Base-by-base conservation (phyloP, 2,329 filamentous ascomycete species). In the Monilinia aucupariae region DNA sequence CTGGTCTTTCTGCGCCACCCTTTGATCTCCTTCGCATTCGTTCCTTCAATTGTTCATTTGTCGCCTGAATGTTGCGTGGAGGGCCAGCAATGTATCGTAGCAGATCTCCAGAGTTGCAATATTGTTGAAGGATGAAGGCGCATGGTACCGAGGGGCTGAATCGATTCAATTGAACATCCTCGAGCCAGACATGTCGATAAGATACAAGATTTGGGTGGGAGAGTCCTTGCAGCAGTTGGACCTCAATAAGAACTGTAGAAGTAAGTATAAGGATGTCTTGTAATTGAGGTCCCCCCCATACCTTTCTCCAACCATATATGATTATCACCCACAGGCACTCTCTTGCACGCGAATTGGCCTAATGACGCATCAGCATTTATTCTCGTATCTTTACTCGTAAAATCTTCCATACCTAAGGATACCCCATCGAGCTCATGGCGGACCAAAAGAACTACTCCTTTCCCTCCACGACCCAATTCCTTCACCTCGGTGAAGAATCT, bases 141-240 rank as follows among this genome's bases (percentile, higher is more conserved):
- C 93, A 97, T 13, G 92, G 92, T 0, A 99, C 92, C 61, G 86
- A 91, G 0, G 96, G 94, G 0, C 92, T 90, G 74, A 99, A 99
- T 1, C 85, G 87, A 66, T 84, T 93, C 59, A 96, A 84, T 68
- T 89, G 85, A 60, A 89, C 87, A 74, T 97, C 89, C 75, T 99
- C 93, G 20, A 99, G 82, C 94, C 94, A 99, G 39, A 96, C 94
- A 76, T 97, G 94, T 8, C 93, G 88, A 74, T 99, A 99, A 0
- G 92, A 96, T 0, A 99, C 94, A 10, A 99, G 81, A 67, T 99
- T 99, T 63, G 92, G 90, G 73, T 99, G 94, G 0, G 91, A 94
- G 4, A 99, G 83, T 70, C 91, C 90, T 70, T 96, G 92, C 30
- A 99, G 82, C 30, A 97, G 80, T 76, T 96, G 92, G 2, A 99